Evolutionary conservation across 164 flowering plant genomes (phyloP).

Genomic region (Tetrastigma voinierianum): DNA sequence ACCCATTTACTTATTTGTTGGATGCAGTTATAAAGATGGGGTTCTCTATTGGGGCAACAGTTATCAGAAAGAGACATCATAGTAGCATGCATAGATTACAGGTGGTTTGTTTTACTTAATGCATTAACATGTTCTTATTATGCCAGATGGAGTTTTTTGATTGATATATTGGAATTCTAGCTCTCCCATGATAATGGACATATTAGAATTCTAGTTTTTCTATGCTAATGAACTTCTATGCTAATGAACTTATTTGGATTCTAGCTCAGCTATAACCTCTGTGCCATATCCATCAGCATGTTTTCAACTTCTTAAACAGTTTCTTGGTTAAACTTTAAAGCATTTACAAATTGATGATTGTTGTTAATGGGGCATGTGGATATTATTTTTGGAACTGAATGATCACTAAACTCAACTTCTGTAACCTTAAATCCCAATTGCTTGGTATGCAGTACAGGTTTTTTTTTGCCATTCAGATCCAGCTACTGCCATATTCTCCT

Average conservation of each 20-base stretch:
- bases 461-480: constrained; percentile 2
- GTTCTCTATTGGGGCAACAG: constrained; percentile 79
- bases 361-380: neutral
- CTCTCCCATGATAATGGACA: too few species aligned
- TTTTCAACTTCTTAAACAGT: neutral
- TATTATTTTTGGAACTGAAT: neutral
- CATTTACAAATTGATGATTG: too few species aligned
- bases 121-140: neutral
- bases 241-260: too few species aligned
- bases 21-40: constrained; percentile 94
- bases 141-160: too few species aligned
- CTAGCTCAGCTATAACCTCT: too few species aligned
- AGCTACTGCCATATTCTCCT: neutral
- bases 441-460: neutral
- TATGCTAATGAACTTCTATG: too few species aligned
- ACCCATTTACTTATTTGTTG: constrained; percentile 2
- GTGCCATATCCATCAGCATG: neutral
- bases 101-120: constrained; percentile 37
- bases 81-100: constrained; percentile 97
- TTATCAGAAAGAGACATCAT: constrained; percentile 83
- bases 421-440: neutral
- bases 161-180: too few species aligned
- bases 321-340: neutral
- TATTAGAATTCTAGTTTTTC: too few species aligned
- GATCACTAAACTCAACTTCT: neutral